Conservation (phyloP, 108 stramenopile species). For the Nitzschia sp. region DNA sequence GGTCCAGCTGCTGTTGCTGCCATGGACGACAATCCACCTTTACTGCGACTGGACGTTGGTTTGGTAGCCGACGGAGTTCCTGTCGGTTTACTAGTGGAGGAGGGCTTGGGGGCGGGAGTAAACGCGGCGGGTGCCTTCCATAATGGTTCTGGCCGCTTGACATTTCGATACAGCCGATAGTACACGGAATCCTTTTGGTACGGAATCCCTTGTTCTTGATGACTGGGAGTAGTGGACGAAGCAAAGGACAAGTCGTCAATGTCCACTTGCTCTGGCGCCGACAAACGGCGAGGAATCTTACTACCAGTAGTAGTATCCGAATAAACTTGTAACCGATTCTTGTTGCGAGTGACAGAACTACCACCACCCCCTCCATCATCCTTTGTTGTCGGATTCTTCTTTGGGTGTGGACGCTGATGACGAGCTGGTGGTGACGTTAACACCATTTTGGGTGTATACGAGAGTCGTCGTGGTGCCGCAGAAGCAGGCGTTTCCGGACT, state of each 20-base stretch:
- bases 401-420: too few relatives aligned
- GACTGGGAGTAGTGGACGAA: too few relatives aligned
- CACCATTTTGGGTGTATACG: conserved; percentile 14
- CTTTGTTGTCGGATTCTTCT: too few relatives aligned
- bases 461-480: background rate
- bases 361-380: background rate
- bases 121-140: conserved; percentile 23
- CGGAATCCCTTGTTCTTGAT: too few relatives aligned
- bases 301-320: background rate
- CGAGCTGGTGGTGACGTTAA: background rate
- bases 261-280: too few relatives aligned
- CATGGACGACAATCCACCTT: too few relatives aligned
- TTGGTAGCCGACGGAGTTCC: background rate
- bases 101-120: background rate
- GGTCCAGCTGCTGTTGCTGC: background rate
- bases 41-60: background rate
- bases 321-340: conserved; percentile 13
- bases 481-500: background rate
- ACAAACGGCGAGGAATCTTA: too few relatives aligned
- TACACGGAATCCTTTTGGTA: conserved; percentile 35
- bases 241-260: too few relatives aligned
- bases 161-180: conserved; percentile 28
- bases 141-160: conserved; percentile 30
- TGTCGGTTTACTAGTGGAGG: background rate
- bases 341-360: background rate